A percentile compares a stretch with the other conserved stretches of the same genome.
phyloP scores from a whole-genome alignment of 1,284 basidiomycete genomes.

The Sphagnurus paluster region DNA sequence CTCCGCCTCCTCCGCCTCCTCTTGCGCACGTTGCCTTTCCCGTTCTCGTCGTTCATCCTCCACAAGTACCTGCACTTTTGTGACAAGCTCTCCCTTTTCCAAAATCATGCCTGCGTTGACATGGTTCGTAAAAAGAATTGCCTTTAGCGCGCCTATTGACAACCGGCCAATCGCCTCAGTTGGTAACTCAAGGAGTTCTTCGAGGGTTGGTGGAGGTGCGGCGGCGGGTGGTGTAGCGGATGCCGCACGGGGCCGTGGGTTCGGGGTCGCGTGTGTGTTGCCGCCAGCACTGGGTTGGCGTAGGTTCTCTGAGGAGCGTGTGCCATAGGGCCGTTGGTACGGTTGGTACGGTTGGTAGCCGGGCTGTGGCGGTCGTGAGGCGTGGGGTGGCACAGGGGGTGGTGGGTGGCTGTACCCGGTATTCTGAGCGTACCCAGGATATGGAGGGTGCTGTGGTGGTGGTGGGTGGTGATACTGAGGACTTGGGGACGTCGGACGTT shows the following conservation, averaged over 20 bases:
- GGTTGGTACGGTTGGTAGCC: conserved; percentile 15
- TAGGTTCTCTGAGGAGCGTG: conserved; percentile 23
- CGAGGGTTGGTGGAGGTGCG: conserved; percentile 40
- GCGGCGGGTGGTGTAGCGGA: conserved; percentile 32
- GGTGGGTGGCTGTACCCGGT: conserved; percentile 15
- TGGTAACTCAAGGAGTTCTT: conserved; percentile 65
- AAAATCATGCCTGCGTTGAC: conserved; percentile 60
- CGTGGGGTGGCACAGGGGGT: conserved; percentile 24
- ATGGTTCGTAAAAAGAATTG: conserved; percentile 73
- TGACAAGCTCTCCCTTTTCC: conserved; percentile 77
- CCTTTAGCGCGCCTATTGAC: conserved; percentile 69
- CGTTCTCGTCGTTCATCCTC: conserved; percentile 65
- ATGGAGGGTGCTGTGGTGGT: conserved; percentile 16
- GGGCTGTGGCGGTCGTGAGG: conserved; percentile 20
- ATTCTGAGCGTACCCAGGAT: conserved; percentile 5
- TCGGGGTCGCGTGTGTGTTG: conserved; percentile 18
- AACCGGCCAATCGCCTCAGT: conserved; percentile 55
- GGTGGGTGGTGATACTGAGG: no score
- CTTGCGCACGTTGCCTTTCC: conserved; percentile 42
- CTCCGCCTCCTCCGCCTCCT: conserved; percentile 48
- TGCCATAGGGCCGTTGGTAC: conserved; percentile 22
- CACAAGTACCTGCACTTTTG: conserved; percentile 62
- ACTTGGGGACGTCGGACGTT: no score
- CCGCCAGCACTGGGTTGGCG: conserved; percentile 16
- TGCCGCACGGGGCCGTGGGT: conserved; percentile 37